These are phyloP conservation scores for Podila minutissima DNA, from an alignment of 192 early-diverging fungal genomes.

Conservation along the genomic window DNA sequence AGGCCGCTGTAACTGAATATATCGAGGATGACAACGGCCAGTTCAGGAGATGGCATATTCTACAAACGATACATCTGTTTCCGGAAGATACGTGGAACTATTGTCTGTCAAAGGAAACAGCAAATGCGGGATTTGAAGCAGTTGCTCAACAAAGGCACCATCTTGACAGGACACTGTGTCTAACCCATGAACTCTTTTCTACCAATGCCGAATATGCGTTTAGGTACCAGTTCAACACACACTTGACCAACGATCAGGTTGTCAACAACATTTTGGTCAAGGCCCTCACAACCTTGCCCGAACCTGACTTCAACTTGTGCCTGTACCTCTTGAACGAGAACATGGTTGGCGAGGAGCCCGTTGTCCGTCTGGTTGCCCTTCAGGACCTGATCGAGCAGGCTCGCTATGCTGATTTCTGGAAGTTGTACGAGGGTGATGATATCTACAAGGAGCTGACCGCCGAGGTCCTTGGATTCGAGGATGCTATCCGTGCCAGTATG, in stretches of 20 bases:
- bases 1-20: too few relatives aligned
- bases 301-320: constrained; percentile 92
- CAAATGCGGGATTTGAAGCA: too few relatives aligned
- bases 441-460: constrained; percentile 66
- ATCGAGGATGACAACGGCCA: too few relatives aligned
- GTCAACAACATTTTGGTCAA: constrained; percentile 84
- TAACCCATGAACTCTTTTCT: too few relatives aligned
- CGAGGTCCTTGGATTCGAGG: constrained; percentile 77
- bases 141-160: too few relatives aligned
- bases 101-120: too few relatives aligned
- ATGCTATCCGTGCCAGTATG: constrained; percentile 70
- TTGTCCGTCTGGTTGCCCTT: constrained; percentile 72
- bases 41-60: too few relatives aligned
- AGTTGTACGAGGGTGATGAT: constrained; percentile 61
- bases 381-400: constrained; percentile 84
- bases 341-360: constrained; percentile 61
- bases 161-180: too few relatives aligned
- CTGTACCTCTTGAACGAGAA: constrained; percentile 86
- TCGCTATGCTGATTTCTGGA: constrained; percentile 81
- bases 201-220: too few relatives aligned
- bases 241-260: constrained; percentile 74
- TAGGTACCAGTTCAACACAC: constrained; percentile 92
- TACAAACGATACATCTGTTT: too few relatives aligned
- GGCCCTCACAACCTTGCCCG: constrained; percentile 83
- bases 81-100: too few relatives aligned